Evolutionary conservation across 805 yeast genomes (phyloP).

Genomic region (Lachancea fermentati): DNA sequence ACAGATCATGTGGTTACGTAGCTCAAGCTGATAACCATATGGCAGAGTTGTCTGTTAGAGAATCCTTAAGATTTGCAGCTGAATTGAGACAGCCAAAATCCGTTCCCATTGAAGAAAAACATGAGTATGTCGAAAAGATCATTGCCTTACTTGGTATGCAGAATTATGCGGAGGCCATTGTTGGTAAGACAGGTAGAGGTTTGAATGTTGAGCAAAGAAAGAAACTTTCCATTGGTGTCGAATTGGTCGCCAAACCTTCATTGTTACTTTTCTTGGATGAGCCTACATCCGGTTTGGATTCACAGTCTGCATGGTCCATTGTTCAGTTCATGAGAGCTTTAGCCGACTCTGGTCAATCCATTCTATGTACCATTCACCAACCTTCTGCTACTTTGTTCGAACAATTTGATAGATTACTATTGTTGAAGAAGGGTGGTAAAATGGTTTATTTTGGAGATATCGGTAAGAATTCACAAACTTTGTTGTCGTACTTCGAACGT

Average conservation of each 20-base stretch:
- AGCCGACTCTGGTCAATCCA: constrained; percentile 58
- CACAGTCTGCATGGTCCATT: constrained; percentile 64
- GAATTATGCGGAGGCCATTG: constrained; percentile 62
- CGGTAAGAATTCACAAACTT: constrained; percentile 53
- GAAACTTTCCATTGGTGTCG: constrained; percentile 61
- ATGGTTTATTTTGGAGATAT: constrained; percentile 70
- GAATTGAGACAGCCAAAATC: constrained; percentile 56
- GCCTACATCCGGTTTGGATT: constrained; percentile 65
- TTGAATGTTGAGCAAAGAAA: constrained; percentile 58
- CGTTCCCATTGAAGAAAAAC: constrained; percentile 50
- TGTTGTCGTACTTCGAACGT: constrained; percentile 62
- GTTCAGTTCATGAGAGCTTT: constrained; percentile 55
- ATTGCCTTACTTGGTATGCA: constrained; percentile 60
- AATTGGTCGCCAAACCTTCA: constrained; percentile 59
- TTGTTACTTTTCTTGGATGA: constrained; percentile 57
- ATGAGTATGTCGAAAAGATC: constrained; percentile 59
- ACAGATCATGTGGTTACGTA: constrained; percentile 62
- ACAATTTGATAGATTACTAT: constrained; percentile 71
- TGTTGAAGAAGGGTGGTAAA: constrained; percentile 64
- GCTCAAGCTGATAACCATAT: constrained; percentile 75
- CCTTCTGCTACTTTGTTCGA: constrained; percentile 76
- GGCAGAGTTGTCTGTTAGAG: constrained; percentile 62
- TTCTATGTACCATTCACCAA: constrained; percentile 74
- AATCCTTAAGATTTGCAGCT: constrained; percentile 63
- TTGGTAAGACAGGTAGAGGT: constrained; percentile 71